Evolutionary conservation across 306 rosid genomes (phyloP).

Genomic region (Cyclanthera cordifolia): DNA sequence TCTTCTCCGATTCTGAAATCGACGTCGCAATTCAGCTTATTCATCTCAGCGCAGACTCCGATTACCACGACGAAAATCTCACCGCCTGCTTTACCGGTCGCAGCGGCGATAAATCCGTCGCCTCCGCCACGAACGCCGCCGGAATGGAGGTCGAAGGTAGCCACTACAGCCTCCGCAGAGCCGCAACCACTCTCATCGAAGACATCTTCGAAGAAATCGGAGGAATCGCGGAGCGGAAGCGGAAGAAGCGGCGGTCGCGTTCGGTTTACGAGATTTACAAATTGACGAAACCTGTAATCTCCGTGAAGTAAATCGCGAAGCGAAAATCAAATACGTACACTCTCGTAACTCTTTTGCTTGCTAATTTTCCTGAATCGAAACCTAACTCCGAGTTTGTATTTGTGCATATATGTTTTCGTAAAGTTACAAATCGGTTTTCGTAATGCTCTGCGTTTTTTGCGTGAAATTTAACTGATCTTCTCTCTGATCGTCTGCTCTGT

Average conservation of each 20-base stretch:
- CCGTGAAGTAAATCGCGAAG: not conserved
- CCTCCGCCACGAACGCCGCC: not conserved
- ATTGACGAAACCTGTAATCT: slow-evolving; percentile 4
- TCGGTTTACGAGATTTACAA: slow-evolving; percentile 13
- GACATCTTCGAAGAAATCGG: not conserved
- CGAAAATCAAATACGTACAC: not conserved
- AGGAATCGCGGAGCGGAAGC: not conserved
- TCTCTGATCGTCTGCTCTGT: too few relatives aligned
- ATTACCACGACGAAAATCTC: not conserved
- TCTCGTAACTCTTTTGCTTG: not conserved
- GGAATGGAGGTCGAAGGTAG: not conserved
- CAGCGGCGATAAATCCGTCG: not conserved
- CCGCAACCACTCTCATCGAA: not conserved
- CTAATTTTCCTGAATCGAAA: not conserved
- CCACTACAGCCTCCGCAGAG: not conserved
- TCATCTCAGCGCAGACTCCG: slow-evolving; percentile 4
- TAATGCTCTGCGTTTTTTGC: not conserved
- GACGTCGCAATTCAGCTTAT: slow-evolving; percentile 8
- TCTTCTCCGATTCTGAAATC: slow-evolving; percentile 7
- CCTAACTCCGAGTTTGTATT: not conserved
- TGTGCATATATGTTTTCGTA: not conserved
- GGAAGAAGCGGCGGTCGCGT: slow-evolving; percentile 8
- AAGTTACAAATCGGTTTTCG: not conserved
- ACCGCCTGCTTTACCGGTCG: not conserved
- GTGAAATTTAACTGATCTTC: not conserved